Evolutionary conservation across 805 yeast genomes (phyloP), one percentile per base, ranked within the genome.

Genomic region (Ogataea polymorpha): DNA sequence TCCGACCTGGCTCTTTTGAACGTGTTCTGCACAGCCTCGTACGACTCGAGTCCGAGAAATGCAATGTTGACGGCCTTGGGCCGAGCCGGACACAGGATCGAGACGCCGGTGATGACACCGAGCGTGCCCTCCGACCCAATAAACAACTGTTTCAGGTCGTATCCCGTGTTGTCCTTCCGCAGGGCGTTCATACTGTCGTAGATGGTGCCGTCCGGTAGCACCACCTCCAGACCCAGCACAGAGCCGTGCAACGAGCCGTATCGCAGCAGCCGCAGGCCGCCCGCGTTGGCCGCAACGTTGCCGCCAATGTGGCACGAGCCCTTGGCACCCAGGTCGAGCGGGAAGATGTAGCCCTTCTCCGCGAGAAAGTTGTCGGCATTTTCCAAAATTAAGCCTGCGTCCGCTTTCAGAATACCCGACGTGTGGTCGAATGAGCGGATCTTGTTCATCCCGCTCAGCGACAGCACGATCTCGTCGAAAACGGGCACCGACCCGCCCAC

Each of bases 281-380:
- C 98, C 5, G 98, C 98, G 61, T 91, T 91, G 14, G 96, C 88
- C 14, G 96, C 96, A 32, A 88, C 91, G 39, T 82, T 86, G 50
- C 97, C 98, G 52, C 97, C 97, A 47, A 91, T 82, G 53, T 87
- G 96, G 61, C 97, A 91, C 2, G 96, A 87, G 11, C 98, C 98
- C 67, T 90, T 90, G 27, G 98, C 97, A 43, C 98, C 98, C 46
- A 90, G 68, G 61, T 90, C 98, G 37, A 90, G 70, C 20, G 98
- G 98, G 73, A 89, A 90, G 41, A 90, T 86, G 65, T 84, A 84
- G 3, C 93, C 96, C n/a, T 78, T 67, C 42, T 87, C 93, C 13
- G 83, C 80, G 41, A 90, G 66, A 55, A 59, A 87, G 40, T 72
- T 72, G 65, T 90, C 96, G 10, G 96, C 96, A 50, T 68, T 75